These are phyloP conservation scores for Trichoderma sp. DNA, from an alignment of 2,329 filamentous ascomycete species.

Conservation along the genomic window DNA sequence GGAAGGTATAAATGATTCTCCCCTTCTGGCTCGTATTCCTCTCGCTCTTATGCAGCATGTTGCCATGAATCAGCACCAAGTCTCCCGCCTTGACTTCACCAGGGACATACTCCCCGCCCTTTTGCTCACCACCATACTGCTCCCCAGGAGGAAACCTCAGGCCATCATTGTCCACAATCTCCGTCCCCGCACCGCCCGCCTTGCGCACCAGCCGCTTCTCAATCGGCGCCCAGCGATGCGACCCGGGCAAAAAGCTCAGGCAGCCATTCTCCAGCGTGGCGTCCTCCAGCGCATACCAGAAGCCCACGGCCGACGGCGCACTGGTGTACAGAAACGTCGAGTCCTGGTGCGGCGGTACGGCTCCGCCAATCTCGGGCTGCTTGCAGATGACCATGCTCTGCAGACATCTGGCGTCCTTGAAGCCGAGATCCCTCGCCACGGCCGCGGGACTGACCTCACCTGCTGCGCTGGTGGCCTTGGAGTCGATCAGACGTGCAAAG, in stretches of 20 bases:
- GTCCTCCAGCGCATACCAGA: constrained; percentile 97
- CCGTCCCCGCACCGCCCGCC: constrained; percentile 56
- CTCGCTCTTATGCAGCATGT: constrained; percentile 94
- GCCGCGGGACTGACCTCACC: constrained; percentile 50
- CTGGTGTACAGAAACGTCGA: constrained; percentile 90
- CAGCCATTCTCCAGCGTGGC: constrained; percentile 85
- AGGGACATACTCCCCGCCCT: constrained; percentile 64
- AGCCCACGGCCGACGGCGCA: constrained; percentile 85
- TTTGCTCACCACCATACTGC: constrained; percentile 48
- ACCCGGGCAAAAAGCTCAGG: constrained; percentile 80
- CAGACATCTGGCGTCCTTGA: constrained; percentile 72
- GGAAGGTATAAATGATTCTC: constrained; percentile 95
- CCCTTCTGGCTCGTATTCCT: constrained; percentile 84
- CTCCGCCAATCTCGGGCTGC: constrained; percentile 91
- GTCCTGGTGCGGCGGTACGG: constrained; percentile 90
- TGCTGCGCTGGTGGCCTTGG: constrained; percentile 40
- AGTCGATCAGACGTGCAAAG: constrained; percentile 62
- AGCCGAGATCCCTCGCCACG: constrained; percentile 72
- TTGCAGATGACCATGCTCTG: constrained; percentile 99
- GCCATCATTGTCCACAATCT: constrained; percentile 71
- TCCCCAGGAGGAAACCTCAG: constrained; percentile 60
- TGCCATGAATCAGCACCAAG: constrained; percentile 92
- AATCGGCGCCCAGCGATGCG: constrained; percentile 73
- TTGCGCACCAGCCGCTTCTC: constrained; percentile 73
- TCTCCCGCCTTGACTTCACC: constrained; percentile 90